These are phyloP conservation scores for Periconia sp. DNA, from an alignment of 2,329 filamentous ascomycete genomes.

Conservation along the genomic window DNA sequence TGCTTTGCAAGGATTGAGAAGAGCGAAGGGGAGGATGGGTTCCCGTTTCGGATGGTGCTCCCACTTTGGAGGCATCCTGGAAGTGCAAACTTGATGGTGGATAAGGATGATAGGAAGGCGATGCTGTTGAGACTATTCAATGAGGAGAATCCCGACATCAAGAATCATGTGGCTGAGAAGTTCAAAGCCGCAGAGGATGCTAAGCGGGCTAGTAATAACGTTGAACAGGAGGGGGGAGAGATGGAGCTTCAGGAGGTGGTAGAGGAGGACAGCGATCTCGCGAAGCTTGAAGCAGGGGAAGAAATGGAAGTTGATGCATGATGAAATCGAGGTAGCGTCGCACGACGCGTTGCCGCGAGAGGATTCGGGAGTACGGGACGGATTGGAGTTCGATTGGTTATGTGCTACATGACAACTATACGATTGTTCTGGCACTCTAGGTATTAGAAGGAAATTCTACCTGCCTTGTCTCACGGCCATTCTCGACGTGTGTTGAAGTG, in stretches of 20 bases:
- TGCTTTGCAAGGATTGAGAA: slow-evolving; percentile 86
- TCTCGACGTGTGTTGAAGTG: too few relatives aligned
- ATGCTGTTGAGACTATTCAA: slow-evolving; percentile 93
- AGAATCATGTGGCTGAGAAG: slow-evolving; percentile 44
- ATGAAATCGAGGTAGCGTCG: too few relatives aligned
- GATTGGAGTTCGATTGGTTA: too few relatives aligned
- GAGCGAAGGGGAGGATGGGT: slow-evolving; percentile 66
- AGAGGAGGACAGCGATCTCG: background rate
- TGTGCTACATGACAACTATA: too few relatives aligned
- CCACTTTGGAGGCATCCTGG: slow-evolving; percentile 94
- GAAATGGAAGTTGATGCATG: background rate
- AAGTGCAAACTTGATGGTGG: slow-evolving; percentile 94
- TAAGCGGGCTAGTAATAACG: slow-evolving; percentile 3
- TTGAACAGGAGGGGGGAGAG: slow-evolving; percentile 20
- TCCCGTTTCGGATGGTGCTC: slow-evolving; percentile 81
- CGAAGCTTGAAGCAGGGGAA: background rate
- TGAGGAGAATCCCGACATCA: slow-evolving; percentile 79
- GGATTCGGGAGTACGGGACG: too few relatives aligned
- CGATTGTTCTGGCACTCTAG: too few relatives aligned
- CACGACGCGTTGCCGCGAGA: too few relatives aligned
- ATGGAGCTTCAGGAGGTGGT: slow-evolving; percentile 13
- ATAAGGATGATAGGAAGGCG: slow-evolving; percentile 91
- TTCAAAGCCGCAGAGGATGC: slow-evolving; percentile 30
- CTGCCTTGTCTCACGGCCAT: too few relatives aligned
- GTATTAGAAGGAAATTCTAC: too few relatives aligned